Base-by-base conservation (phyloP, 2,329 filamentous ascomycete species). In the Sporothrix variecibatus region DNA sequence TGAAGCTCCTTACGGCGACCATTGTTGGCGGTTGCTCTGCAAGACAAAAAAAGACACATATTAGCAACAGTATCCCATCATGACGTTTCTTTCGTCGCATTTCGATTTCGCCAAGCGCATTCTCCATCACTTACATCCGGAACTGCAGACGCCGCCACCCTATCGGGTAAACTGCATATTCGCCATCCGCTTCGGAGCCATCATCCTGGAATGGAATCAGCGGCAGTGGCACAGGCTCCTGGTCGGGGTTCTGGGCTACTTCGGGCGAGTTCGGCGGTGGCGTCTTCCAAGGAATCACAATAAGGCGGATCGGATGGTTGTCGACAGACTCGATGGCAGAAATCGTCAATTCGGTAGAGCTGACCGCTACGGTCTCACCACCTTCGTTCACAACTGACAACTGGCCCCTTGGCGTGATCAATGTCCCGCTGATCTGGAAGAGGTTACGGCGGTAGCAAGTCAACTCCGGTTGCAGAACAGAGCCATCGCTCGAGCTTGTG, bases 261-360 rank as follows among this genome's bases (percentile, higher is more conserved):
- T 92, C 89, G n/a, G 90, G 87, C 3, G 91, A 90, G 82, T 92
- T 93, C 70, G 93, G 93, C 38, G 93, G 93, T 1, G 94, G 95
- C 1, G 95, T 98, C 85, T 98, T 98, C 95, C 95, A 98, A 0
- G 95, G 95, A 75, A 98, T 97, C 8, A 96, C 96, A 76, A 98
- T 98, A 76, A 98, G 91, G 78, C 97, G 95, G 60, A 98, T 94
- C 0, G 93, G 85, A 78, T 97, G 95, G 46, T 94, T 94, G 81
- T 98, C 95, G 20, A 97, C 94, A 1, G 95, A 98, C 81, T 98
- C 95, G 68, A 94, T 97, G 9, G 95, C 95, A 5, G 94, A 97
- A 65, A 98, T 93, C 72, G 92, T 91, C 72, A 98, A 90, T 81
- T 98, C 95, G 82, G 95, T 93, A 76, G 87, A 92, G 76, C 90